Conservation (phyloP, 805 yeast species). For the Suhomyces xylopsoci region DNA sequence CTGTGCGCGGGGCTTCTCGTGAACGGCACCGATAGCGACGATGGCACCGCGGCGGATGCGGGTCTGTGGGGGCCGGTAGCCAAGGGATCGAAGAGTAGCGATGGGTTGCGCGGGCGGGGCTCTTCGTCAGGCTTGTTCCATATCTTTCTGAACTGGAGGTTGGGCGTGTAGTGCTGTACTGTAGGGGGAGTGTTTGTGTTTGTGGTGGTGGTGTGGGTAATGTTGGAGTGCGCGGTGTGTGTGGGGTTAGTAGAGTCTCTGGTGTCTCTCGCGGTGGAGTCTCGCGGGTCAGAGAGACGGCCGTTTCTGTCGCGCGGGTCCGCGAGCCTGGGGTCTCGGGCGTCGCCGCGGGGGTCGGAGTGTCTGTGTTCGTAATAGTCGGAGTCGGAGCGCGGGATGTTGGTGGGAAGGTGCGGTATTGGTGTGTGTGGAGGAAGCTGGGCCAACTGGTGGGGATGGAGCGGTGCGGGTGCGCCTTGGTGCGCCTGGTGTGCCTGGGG, state of each 20-base stretch:
- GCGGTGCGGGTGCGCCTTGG: slow-evolving; percentile 1
- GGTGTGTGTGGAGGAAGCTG: background rate
- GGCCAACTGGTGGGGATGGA: background rate
- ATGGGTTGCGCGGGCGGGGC: slow-evolving; percentile 42
- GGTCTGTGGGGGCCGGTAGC: slow-evolving; percentile 20
- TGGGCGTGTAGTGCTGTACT: slow-evolving; percentile 22
- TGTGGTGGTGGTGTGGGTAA: background rate
- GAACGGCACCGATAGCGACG: background rate
- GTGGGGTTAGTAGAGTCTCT: background rate
- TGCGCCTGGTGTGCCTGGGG: background rate
- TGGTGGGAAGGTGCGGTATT: background rate
- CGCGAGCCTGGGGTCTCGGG: slow-evolving; percentile 1
- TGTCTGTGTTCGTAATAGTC: slow-evolving; percentile 1
- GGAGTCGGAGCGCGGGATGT: background rate
- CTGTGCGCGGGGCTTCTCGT: background rate
- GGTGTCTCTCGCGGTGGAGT: background rate
- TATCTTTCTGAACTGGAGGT: slow-evolving; percentile 34
- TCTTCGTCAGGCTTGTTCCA: slow-evolving; percentile 17
- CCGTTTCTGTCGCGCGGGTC: background rate
- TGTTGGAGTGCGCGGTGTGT: background rate
- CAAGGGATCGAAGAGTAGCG: slow-evolving; percentile 48
- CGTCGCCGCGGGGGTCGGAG: slow-evolving; percentile 6
- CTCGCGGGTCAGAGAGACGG: background rate
- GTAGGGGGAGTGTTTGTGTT: slow-evolving; percentile 4
- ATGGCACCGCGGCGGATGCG: background rate